Base-by-base conservation (phyloP, 2,329 filamentous ascomycete genomes). In the Drechmeria coniospora region DNA sequence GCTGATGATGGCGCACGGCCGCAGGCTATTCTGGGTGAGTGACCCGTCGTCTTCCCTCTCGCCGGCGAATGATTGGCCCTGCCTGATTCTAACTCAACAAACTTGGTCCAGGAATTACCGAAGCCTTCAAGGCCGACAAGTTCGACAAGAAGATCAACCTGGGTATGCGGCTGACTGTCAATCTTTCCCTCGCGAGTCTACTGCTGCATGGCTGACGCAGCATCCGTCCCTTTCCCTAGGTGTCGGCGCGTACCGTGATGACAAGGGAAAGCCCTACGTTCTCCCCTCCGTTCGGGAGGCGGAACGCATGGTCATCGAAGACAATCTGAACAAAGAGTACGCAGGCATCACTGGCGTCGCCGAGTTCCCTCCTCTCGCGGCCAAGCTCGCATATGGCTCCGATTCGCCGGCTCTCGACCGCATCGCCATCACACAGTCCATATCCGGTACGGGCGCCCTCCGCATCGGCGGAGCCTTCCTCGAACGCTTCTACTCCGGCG, bases 71-170 rank as follows among this genome's bases (percentile, higher is more conserved):
- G 20, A n/a, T n/a, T n/a, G n/a, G n/a, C n/a, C n/a, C n/a, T n/a
- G n/a, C n/a, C n/a, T n/a, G n/a, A n/a, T n/a, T n/a, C n/a, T n/a
- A n/a, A n/a, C n/a, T n/a, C n/a, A n/a, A n/a, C n/a, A n/a, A n/a
- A n/a, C n/a, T n/a, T n/a, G n/a, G n/a, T 28, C 14, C 40, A 77
- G 79, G 81, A 55, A 84, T 98, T 61, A 95, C 90, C 38, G 90
- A 98, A 65, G 90, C 90, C 36, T 98, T 90, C 79, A 98, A 95
- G 71, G 86, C 86, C 58, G 90, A 98, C 56, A 70, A 66, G 48
- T 87, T 92, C 59, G 64, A 74, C 38, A 74, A 93, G 65, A 98
- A 95, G 75, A 95, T 98, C 68, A 95, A 95, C 66, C 66, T 98
- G 36, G 90, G 80, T 79, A 62, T 49, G 68, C 45, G n/a, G n/a